Conservation (phyloP, 805 yeast species). For the Candida multigemmis region DNA sequence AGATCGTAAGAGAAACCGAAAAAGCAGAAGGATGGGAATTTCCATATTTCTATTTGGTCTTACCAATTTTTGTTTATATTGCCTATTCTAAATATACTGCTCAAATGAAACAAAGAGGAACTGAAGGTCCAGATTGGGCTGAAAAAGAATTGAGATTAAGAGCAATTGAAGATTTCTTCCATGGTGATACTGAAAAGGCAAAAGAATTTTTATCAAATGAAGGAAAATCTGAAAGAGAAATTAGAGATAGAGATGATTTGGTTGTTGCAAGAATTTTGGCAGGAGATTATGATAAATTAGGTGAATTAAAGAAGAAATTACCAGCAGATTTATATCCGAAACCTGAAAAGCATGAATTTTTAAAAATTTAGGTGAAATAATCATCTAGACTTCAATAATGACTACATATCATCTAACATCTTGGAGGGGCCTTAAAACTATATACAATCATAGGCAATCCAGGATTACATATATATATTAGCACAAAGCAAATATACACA, state of each 20-base stretch:
- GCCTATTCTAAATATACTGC: constrained; percentile 40
- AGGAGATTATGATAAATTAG: constrained; percentile 74
- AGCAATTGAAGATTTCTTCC: constrained; percentile 55
- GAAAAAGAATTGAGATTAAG: constrained; percentile 72
- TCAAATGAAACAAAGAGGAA: constrained; percentile 29
- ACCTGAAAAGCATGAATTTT: constrained; percentile 20
- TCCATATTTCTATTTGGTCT: constrained; percentile 59
- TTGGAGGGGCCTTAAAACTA: too few relatives aligned
- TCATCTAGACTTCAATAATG: too few relatives aligned
- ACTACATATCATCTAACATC: too few relatives aligned
- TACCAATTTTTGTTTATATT: constrained; percentile 59
- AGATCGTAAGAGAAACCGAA: constrained; percentile 61
- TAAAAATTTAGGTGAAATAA: constrained; percentile 30
- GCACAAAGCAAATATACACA: too few relatives aligned
- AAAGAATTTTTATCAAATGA: constrained; percentile 44
- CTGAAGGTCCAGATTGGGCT: constrained; percentile 66
- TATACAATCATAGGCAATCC: too few relatives aligned
- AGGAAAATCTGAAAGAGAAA: constrained; percentile 46
- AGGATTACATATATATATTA: too few relatives aligned
- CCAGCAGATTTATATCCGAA: constrained; percentile 30
- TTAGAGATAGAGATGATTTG: constrained; percentile 62
- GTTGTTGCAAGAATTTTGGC: constrained; percentile 73
- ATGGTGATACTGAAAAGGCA: constrained; percentile 42
- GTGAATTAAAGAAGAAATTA: constrained; percentile 44
- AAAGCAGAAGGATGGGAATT: constrained; percentile 81